Percentiles rank a stretch among this genome's conserved stretches.
Conservation (phyloP, 169 alveolate species). For the Babesia bigemina region DNA sequence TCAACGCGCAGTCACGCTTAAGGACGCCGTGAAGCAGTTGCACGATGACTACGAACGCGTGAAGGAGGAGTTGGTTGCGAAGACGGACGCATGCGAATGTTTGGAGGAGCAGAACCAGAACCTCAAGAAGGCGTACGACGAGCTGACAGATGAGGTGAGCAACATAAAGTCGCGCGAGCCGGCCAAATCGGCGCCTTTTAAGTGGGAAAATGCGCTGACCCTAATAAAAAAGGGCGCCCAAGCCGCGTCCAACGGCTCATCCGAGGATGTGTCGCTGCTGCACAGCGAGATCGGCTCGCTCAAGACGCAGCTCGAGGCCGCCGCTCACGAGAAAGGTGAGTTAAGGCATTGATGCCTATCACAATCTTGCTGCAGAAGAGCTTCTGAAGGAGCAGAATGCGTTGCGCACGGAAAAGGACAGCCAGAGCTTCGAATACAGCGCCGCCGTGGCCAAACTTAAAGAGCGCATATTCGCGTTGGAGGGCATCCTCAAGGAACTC, state of each 20-base stretch:
- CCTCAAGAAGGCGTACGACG: slow-evolving; percentile 47
- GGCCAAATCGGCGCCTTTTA: slow-evolving; percentile 22
- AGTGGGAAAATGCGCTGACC: slow-evolving; percentile 52
- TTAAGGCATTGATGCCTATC: neutral
- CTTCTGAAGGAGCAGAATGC: slow-evolving; percentile 14
- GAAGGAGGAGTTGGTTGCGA: slow-evolving; percentile 41
- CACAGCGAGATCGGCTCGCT: slow-evolving; percentile 51
- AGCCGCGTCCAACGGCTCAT: slow-evolving; percentile 12
- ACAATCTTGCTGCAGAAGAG: slow-evolving; percentile 20
- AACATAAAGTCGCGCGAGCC: slow-evolving; percentile 17
- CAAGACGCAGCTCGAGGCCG: slow-evolving; percentile 44
- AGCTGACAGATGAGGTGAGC: slow-evolving; percentile 50
- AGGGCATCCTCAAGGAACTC: slow-evolving; percentile 52
- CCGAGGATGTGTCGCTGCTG: slow-evolving; percentile 13
- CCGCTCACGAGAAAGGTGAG: slow-evolving; percentile 50
- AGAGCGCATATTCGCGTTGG: slow-evolving; percentile 58
- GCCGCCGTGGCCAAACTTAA: slow-evolving; percentile 50
- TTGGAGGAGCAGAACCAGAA: slow-evolving; percentile 57
- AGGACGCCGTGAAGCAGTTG: slow-evolving; percentile 52
- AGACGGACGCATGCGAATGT: slow-evolving; percentile 29
- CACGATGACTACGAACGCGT: slow-evolving; percentile 45
- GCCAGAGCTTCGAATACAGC: slow-evolving; percentile 34
- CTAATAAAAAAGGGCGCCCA: slow-evolving; percentile 31
- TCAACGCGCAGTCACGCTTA: slow-evolving; percentile 34
- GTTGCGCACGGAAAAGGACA: slow-evolving; percentile 39